These are phyloP conservation scores for Boletellus dicymbophilus DNA, from an alignment of 1,284 basidiomycete species.

Conservation along the genomic window DNA sequence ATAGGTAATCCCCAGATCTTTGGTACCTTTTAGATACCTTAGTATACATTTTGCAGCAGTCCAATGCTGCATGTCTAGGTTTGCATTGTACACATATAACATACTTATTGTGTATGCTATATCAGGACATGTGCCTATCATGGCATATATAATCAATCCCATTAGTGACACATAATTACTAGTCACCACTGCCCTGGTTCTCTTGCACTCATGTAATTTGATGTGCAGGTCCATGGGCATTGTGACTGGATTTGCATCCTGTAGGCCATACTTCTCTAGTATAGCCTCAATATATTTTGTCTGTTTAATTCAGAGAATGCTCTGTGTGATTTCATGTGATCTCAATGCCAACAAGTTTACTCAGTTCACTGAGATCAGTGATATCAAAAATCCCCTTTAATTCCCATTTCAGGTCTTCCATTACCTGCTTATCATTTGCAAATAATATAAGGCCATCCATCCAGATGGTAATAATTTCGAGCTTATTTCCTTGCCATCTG, in stretches of 20 bases:
- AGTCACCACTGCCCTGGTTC: neutral
- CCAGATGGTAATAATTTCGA: slow-evolving; percentile 8
- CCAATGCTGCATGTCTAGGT: neutral
- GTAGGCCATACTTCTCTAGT: neutral
- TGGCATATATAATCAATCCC: neutral
- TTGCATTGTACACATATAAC: neutral
- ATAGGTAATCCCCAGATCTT: neutral
- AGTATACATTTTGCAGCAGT: neutral
- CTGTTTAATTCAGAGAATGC: neutral
- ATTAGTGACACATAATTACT: neutral
- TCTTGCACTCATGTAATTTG: neutral
- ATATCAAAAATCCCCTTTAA: too few species aligned
- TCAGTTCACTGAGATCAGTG: neutral
- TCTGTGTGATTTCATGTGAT: neutral
- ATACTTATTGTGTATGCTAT: neutral
- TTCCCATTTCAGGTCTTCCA: slow-evolving; percentile 1
- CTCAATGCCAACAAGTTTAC: slow-evolving; percentile 3
- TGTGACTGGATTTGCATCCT: neutral
- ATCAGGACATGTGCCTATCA: neutral
- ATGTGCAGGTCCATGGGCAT: neutral
- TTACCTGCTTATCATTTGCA: neutral
- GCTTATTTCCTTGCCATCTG: neutral
- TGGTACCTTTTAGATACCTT: neutral
- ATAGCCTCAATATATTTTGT: slow-evolving; percentile 5
- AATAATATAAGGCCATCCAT: slow-evolving; percentile 10